Evolutionary conservation across 495 filamentous ascomycete species (phyloP), one percentile per base, ranked within the genome.

Genomic region (Annulohypoxylon moriforme): DNA sequence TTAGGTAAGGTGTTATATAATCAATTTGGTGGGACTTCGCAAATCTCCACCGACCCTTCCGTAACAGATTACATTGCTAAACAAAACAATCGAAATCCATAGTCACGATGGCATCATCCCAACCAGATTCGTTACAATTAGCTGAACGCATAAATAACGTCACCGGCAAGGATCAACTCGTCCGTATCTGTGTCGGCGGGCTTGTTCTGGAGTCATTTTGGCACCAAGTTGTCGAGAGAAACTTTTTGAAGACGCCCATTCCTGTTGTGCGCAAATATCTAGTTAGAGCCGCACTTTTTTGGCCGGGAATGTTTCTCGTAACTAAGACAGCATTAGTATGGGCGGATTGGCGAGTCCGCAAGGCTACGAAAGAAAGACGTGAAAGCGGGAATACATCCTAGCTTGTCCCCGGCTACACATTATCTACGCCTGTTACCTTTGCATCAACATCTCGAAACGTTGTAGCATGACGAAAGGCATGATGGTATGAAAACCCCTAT

Each of bases 111-210:
- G 20, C 60, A 52, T 67, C 57, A 24, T 42, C 64, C 13, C 71
- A 72, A 42, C 27, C 75, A 14, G 70, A 59, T 31, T 69, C 55
- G 1, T 68, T 76, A 31, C 68, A 56, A 29, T 3, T 70, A 53
- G 73, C 73, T 16, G 73, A 77, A 24, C 65, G 70, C 34, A 57
- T 77, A 58, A 46, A 77, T 31, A 38, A 61, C 16, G 44, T 36
- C 2, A 74, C 71, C n/a, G 65, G 64, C 31, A 72, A 76, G 36
- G 62, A 74, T 2, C 7, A 72, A 14, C 62, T 74, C 24, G 18
- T 24, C 13, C 24, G 11, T 20, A 69, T 72, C 8, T 74, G 71
- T 38, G 2, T 42, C 8, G 38, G 14, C 4, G 73, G 68, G 6
- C 60, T 77, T 16, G 0, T 68, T 4, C 29, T 74, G 1, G 73